Evolutionary conservation across 768 basidiomycete species (phyloP), one percentile per base, ranked within the genome.

Genomic region (Trametes elegans): DNA sequence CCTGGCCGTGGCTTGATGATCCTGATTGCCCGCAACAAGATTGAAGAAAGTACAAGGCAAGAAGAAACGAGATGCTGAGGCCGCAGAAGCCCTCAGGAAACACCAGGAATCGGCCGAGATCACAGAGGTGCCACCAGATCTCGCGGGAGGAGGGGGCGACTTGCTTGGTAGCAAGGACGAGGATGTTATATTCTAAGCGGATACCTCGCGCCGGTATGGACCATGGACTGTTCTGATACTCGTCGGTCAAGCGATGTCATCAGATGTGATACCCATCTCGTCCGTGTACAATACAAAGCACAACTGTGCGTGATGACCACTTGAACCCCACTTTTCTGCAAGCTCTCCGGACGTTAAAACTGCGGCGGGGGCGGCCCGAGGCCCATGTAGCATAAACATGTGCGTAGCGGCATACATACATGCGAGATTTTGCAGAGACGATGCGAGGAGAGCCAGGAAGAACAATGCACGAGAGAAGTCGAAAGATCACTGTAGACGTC

Each of bases 31-130:
- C 45, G 35, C 46, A 21, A 28, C 27, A 70, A 93, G 96, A 65
- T 73, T 98, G 62, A 98, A 98, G 75, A 96, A 97, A 70, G 93
- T 97, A 2, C 94, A 98, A 70, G 92, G 91, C 23, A 98, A 96
- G 81, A 98, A 96, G 82, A 96, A 96, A 72, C 79, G 90, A 50
- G 85, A 90, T 59, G 86, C 74, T 26, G 68, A 66, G 19, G 68
- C 69, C 13, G 66, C 71, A 8, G 70, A 72, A 27, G 62, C 55
- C 0, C 50, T 50, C 45, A 59, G 59, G 35, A 59, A 46, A 31
- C 58, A 48, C 18, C 55, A 57, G 3, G 61, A 50, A 1, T 55
- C 57, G 3, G 50, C 32, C 1, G 67, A 65, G 9, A 43, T 46
- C 13, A 45, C 41, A 1, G 69, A 66, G 21, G 62, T 65, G 18